phyloP scores from a whole-genome alignment of 345 rosid species.

The Gossypium ekmanianum region DNA sequence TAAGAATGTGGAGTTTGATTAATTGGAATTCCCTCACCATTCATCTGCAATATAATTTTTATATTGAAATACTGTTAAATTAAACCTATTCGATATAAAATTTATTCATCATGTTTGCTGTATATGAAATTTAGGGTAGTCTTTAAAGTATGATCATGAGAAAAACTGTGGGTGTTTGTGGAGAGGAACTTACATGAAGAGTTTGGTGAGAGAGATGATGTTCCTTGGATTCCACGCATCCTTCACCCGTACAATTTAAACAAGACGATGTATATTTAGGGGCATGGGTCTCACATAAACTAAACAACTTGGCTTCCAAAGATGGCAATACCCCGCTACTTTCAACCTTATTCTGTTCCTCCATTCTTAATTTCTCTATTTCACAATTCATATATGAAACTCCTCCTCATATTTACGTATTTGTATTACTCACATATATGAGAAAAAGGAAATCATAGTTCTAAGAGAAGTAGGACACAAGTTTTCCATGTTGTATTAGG shows the following conservation, averaged over 20 bases:
- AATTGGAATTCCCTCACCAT: not conserved
- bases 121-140: too few species aligned
- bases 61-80: too few species aligned
- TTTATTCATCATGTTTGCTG: too few species aligned
- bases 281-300: not conserved
- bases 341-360: not conserved
- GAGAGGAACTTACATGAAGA: not conserved
- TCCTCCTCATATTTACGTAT: not conserved
- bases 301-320: not conserved
- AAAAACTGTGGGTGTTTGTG: not conserved
- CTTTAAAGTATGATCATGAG: too few species aligned
- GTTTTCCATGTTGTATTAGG: not conserved
- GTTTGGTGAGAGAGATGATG: not conserved
- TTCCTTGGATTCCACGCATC: not conserved
- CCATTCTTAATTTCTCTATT: not conserved
- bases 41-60: not conserved
- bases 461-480: not conserved
- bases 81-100: too few species aligned
- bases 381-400: too few species aligned
- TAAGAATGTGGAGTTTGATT: not conserved
- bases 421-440: too few species aligned
- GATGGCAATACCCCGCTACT: not conserved
- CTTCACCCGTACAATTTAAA: not conserved
- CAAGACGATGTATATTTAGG: not conserved
- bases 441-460: not conserved